phyloP scores from a whole-genome alignment of 352 stramenopile genomes.

The Globisporangium cystogenes region DNA sequence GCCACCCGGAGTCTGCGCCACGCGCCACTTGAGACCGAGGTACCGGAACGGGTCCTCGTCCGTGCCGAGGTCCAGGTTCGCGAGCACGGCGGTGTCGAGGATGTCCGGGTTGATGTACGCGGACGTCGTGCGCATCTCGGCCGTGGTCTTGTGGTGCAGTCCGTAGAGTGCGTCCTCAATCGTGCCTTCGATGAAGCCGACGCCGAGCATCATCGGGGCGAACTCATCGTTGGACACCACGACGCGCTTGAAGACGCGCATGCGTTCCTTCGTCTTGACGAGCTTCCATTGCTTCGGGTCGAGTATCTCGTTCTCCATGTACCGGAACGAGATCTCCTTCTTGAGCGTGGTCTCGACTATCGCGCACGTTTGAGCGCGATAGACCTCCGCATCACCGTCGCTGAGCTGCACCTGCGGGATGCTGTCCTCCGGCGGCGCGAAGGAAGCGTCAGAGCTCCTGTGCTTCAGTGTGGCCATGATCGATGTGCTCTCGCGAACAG shows the following conservation, averaged over 20 bases:
- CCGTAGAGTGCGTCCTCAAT: constrained; percentile 49
- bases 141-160: constrained; percentile 37
- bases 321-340: constrained; percentile 31
- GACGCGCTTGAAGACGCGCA: constrained; percentile 19
- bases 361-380: constrained; percentile 22
- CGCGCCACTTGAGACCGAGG: constrained; percentile 47
- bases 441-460: too few relatives aligned
- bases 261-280: constrained; percentile 7
- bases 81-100: constrained; percentile 40
- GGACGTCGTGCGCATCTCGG: constrained; percentile 39
- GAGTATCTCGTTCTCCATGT: constrained; percentile 1
- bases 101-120: constrained; percentile 28
- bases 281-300: constrained; percentile 8
- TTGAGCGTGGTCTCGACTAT: constrained; percentile 41
- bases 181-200: constrained; percentile 33
- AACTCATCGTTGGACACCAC: neutral
- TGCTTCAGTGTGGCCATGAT: too few relatives aligned
- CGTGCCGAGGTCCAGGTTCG: constrained; percentile 32
- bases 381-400: constrained; percentile 23
- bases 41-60: constrained; percentile 40
- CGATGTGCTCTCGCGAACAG: too few relatives aligned
- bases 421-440: neutral
- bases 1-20: constrained; percentile 19
- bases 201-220: constrained; percentile 30
- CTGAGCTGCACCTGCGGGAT: constrained; percentile 10